A percentile compares a stretch with the other conserved stretches of the same genome.
Evolutionary conservation across 2,329 filamentous ascomycete genomes (phyloP).

Genomic region (Talaromyces sp.): DNA sequence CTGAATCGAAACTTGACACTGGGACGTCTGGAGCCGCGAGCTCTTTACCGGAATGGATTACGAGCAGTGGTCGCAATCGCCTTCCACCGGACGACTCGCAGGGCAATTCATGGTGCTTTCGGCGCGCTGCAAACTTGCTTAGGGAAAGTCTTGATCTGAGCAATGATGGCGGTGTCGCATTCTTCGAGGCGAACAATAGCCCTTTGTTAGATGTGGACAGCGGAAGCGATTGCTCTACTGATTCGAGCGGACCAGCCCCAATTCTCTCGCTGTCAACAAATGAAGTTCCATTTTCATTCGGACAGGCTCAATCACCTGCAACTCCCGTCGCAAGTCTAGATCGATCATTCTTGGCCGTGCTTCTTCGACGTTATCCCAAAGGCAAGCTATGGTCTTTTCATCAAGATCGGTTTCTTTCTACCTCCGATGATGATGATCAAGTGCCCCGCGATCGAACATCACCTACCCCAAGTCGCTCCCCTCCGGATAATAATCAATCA

Average conservation of each 20-base stretch:
- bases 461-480: constrained; percentile 8
- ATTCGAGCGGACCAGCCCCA: constrained; percentile 32
- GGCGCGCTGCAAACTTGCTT: constrained; percentile 52
- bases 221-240: constrained; percentile 33
- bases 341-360: constrained; percentile 33
- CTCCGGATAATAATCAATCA: background rate
- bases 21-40: constrained; percentile 30
- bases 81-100: constrained; percentile 37
- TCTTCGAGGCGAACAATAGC: constrained; percentile 36
- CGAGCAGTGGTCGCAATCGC: constrained; percentile 30
- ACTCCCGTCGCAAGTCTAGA: constrained; percentile 37
- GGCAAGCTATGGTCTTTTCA: constrained; percentile 55
- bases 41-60: constrained; percentile 37
- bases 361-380: constrained; percentile 50
- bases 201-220: constrained; percentile 32
- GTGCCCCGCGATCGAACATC: constrained; percentile 18
- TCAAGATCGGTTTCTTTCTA: constrained; percentile 45
- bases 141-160: constrained; percentile 51
- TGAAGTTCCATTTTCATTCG: constrained; percentile 39
- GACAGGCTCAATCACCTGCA: constrained; percentile 29
- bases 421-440: constrained; percentile 50
- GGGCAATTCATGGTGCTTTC: constrained; percentile 48
- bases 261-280: constrained; percentile 40
- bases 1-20: constrained; percentile 32
- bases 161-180: constrained; percentile 51